Base-by-base conservation (phyloP, 2,329 filamentous ascomycete genomes). In the Talaromyces sp. region DNA sequence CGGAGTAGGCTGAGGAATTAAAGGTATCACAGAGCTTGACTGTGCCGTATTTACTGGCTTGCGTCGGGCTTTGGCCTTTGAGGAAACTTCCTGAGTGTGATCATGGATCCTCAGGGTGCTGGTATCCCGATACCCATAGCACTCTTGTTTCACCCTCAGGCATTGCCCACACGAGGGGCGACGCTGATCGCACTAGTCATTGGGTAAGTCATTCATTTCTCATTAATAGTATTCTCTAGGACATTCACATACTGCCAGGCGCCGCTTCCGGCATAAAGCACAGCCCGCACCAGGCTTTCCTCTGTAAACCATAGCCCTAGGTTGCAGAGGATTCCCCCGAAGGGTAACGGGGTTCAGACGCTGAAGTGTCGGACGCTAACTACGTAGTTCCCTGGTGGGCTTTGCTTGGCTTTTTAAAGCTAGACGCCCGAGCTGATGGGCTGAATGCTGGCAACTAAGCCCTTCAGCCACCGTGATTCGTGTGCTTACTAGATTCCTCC, bases 101-200 rank as follows among this genome's bases (percentile, higher is more conserved):
- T 69, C 67, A 51, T 60, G 62, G 30, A 70, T 58, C 22, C 66
- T 61, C 15, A 67, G 47, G n/a, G 56, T 49, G 3, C 53, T 52
- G 11, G 62, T 32, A 56, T 69, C 67, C 51, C 63, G 66, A 60
- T 69, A 70, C 3, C 67, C 67, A 0, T 55, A 60, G 47, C 68
- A 70, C 49, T 65, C 60, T 42, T 64, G 57, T 11, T 63, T 60
- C 8, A 59, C 61, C 42, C 66, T 51, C 2, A 66, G 25, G 39
- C 68, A 70, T 32, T 69, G 64, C 25, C 65, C 65, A 42, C 66
- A 70, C 5, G 63, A 68, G 13, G 68, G 67, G 3, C 47, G 59
- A 19, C 59, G 58, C 17, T 63, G 67, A 61, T 69, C 67, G 59
- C 68, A 70, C 68, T 70, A 47, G 56, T 25, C 8, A 5, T 15